Conservation (phyloP, 805 yeast genomes). For the Wickerhamomyces subpelliculosus region DNA sequence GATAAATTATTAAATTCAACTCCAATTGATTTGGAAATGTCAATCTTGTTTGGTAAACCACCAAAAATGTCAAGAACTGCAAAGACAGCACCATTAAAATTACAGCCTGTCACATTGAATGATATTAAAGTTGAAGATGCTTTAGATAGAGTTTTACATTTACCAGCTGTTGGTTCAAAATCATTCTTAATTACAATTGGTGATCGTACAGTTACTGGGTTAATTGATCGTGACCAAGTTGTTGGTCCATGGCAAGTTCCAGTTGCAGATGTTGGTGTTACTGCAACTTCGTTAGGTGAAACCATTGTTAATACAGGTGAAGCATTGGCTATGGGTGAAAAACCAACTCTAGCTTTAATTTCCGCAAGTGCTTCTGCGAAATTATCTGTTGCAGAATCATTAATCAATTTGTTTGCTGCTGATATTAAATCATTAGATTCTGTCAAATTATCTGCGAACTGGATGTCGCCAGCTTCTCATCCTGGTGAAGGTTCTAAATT, state of each 20-base stretch:
- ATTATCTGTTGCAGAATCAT: conserved; percentile 92
- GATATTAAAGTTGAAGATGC: conserved; percentile 51
- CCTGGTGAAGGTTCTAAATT: conserved; percentile 92
- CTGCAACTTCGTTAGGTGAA: conserved; percentile 83
- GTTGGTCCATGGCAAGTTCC: conserved; percentile 99
- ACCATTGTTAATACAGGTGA: conserved; percentile 77
- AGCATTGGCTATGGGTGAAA: conserved; percentile 96
- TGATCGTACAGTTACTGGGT: conserved; percentile 95
- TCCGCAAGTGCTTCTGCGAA: conserved; percentile 89
- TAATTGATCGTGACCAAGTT: conserved; percentile 95
- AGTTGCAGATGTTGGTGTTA: conserved; percentile 96
- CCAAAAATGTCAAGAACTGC: conserved; percentile 89
- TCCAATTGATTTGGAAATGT: conserved; percentile 95
- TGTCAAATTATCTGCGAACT: conserved; percentile 89
- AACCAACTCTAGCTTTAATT: conserved; percentile 83
- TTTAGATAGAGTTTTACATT: conserved; percentile 69
- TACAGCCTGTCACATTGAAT: conserved; percentile 31
- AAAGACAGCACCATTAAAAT: conserved; percentile 48
- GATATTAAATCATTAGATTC: conserved; percentile 69
- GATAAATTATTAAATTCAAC: conserved; percentile 73
- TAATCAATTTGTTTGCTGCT: conserved; percentile 83
- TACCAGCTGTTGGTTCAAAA: conserved; percentile 95
- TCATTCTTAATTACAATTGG: conserved; percentile 95
- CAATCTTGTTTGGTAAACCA: conserved; percentile 91
- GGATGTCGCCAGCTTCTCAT: conserved; percentile 98